Base-by-base conservation (phyloP, 768 basidiomycete species). In the Suillus decipiens region DNA sequence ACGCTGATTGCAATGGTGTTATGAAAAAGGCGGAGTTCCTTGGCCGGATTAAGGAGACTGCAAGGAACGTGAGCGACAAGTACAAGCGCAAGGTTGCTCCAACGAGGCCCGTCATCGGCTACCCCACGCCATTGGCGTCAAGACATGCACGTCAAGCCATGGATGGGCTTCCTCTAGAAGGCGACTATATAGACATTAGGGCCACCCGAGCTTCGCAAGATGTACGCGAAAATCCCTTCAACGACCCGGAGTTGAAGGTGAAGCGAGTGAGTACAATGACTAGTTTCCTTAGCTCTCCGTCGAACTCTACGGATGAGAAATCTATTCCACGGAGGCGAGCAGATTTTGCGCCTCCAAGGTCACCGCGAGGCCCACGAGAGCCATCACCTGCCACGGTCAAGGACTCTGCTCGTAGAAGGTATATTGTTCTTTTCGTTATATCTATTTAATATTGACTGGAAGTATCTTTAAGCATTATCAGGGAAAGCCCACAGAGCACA, bases 21-120 rank as follows among this genome's bases (percentile, higher is more conserved):
- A 86, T 90, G 82, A 87, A 82, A 71, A 92, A 91, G 72, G 80
- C 77, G 19, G 88, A 90, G 70, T 91, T 92, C 69, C 67, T 91
- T 59, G 80, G 81, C n/a, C 82, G 78, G 71, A 80, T 92, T 48
- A 83, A 78, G 65, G 80, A 85, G 55, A 88, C 88, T 2, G 86
- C 89, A 39, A 80, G 90, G 61, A 82, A 85, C 50, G 89, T 90
- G 64, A 90, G 89, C 77, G 82, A 87, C 70, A 86, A 80, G 71
- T 85, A 82, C 67, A 75, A 74, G 31, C 75, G 74, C 14, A 76
- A 76, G 41, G 73, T 75, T 48, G 68, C 78, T 36, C 71, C 75
- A 59, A 70, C 76, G 62, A 78, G 81, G 61, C 86, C 84, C 6
- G 74, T 79, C 45, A 90, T 90, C 66, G 82, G 86, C 22, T 84